A percentile compares a stretch with the other conserved stretches of the same genome.
phyloP scores from a whole-genome alignment of 331 rosid genomes.

The Rhamnella rubrinervis region DNA sequence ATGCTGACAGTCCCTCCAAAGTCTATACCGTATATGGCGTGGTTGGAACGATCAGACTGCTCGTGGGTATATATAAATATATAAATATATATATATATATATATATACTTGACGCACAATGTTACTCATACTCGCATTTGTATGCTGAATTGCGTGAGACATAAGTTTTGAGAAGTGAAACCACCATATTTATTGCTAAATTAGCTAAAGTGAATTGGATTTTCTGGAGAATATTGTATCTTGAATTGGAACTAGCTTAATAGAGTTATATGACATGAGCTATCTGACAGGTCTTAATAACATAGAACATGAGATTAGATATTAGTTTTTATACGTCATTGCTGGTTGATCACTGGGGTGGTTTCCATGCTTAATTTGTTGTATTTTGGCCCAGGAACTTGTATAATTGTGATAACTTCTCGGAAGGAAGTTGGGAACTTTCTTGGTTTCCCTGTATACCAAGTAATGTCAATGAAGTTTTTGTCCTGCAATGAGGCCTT shows the following conservation, averaged over 20 bases:
- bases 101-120: conserved; percentile 30
- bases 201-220: not conserved
- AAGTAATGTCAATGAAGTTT: conserved; percentile 68
- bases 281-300: not conserved
- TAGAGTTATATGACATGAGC: not conserved
- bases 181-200: not conserved
- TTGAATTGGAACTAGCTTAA: not conserved
- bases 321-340: not conserved
- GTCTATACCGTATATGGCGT: conserved; percentile 74
- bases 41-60: conserved; percentile 80
- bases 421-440: conserved; percentile 68
- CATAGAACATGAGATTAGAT: not conserved
- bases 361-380: conserved; percentile 13
- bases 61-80: conserved; percentile 82
- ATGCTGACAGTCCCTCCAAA: conserved; percentile 45
- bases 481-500: conserved; percentile 73
- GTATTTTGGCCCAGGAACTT: conserved; percentile 58
- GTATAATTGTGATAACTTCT: conserved; percentile 80
- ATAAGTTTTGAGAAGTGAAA: not conserved
- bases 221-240: not conserved
- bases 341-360: conserved; percentile 3
- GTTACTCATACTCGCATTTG: conserved; percentile 12
- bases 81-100: conserved; percentile 28
- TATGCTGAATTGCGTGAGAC: conserved; percentile 1
- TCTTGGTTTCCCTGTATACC: conserved; percentile 79